Evolutionary conservation across 306 rosid species (phyloP).

Genomic region (Casuarina cunninghamiana): DNA sequence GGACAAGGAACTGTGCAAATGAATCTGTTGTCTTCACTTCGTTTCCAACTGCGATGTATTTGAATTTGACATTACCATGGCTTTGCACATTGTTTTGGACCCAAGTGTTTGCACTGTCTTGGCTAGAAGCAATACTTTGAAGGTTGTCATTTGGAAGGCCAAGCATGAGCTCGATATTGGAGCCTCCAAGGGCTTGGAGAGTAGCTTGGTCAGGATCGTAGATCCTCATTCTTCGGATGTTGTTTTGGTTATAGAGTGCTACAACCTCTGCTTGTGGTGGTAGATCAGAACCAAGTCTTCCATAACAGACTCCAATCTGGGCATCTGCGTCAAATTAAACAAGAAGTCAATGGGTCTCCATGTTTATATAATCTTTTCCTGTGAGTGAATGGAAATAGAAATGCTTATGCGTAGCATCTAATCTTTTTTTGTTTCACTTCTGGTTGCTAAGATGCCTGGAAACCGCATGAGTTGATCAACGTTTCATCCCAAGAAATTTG

Average conservation of each 20-base stretch:
- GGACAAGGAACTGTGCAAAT: slow-evolving; percentile 27
- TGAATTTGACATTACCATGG: slow-evolving; percentile 42
- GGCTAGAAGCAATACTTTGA: slow-evolving; percentile 18
- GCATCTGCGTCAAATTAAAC: slow-evolving; percentile 28
- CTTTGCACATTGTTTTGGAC: slow-evolving; percentile 33
- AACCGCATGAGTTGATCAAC: too few species aligned
- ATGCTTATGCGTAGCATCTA: too few species aligned
- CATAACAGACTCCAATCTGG: slow-evolving; percentile 54
- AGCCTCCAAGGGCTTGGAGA: slow-evolving; percentile 49
- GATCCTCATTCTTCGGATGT: slow-evolving; percentile 37
- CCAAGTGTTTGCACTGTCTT: slow-evolving; percentile 45
- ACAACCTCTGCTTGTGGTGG: slow-evolving; percentile 42
- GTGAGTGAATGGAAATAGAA: too few species aligned
- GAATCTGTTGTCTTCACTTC: slow-evolving; percentile 28
- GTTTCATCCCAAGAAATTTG: too few species aligned
- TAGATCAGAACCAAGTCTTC: slow-evolving; percentile 39
- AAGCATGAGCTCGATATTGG: slow-evolving; percentile 36
- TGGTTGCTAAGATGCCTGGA: too few species aligned
- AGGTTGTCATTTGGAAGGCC: slow-evolving; percentile 18
- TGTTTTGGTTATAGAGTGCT: slow-evolving; percentile 27
- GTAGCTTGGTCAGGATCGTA: slow-evolving; percentile 30
- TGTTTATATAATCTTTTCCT: neutral
- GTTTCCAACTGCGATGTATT: slow-evolving; percentile 53
- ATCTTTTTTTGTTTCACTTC: too few species aligned
- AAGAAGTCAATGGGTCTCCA: neutral